Evolutionary conservation across 805 yeast species (phyloP), one percentile per base, ranked within the genome.

Genomic region (Lachancea mirantina): DNA sequence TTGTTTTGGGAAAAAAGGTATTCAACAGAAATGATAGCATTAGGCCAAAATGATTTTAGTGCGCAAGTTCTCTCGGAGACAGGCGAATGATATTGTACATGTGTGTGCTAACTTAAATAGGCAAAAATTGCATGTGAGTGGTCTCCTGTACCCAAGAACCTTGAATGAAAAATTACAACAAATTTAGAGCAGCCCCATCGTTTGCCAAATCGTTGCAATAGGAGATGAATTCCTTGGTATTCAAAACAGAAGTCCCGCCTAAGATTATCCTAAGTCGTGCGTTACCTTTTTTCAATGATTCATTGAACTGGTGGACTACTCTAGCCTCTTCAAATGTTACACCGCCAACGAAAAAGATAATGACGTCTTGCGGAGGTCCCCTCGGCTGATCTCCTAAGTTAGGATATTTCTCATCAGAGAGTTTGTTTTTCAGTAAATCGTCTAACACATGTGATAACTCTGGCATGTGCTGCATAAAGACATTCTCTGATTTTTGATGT

Each of bases 401-500:
- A 19, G 65, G 64, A 33, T 68, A 55, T 16, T 38, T 25, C 13
- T 51, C 55, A 19, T 45, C 53, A 5, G 54, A 35, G 5, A 64
- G 40, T 35, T 59, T 57, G 14, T 62, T 63, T 26, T 61, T 55
- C 1, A 60, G 58, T 9, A 61, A 39, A 19, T 56, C 62, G 8
- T 57, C 51, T 26, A 64, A 30, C 4, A 63, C 43, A 13, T 40
- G 40, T 6, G 55, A 49, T 29, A 92, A 58, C 35, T 84, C 65
- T 6, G 98, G 95, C 26, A 74, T 66, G 50, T 88, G 94, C 61
- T 92, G 98, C 79, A 94, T 87, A 61, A 77, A 92, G 4, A 89
- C 74, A 49, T 82, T 83, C 35, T 77, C 80, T 3, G 70, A 64
- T 38, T 56, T 61, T 32, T 60, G 59, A 3, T 51, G 50, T 1